Percentiles rank a stretch among this genome's conserved stretches.
These are phyloP conservation scores for Caloboletus inedulis DNA, from an alignment of 1,284 basidiomycete genomes.

Conservation along the genomic window DNA sequence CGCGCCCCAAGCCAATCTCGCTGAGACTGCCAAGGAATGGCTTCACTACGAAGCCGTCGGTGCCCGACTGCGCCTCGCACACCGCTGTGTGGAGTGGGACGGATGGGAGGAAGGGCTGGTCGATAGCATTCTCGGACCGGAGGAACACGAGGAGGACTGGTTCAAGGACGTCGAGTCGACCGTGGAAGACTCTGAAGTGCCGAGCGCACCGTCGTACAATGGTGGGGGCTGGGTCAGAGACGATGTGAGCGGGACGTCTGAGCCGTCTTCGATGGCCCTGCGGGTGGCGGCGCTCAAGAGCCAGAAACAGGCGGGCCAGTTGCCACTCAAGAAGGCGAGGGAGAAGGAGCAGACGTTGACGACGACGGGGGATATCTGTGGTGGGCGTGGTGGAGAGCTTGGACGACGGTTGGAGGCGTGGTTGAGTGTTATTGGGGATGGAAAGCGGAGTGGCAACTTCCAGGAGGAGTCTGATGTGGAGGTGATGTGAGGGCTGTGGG, in stretches of 20 bases:
- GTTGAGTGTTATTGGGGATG: constrained; percentile 40
- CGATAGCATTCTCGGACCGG: constrained; percentile 66
- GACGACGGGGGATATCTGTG: constrained; percentile 68
- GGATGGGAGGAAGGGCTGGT: constrained; percentile 83
- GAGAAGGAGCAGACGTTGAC: constrained; percentile 62
- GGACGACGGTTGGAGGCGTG: constrained; percentile 70
- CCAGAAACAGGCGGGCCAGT: constrained; percentile 35
- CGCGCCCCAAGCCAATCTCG: constrained; percentile 14
- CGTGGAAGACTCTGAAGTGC: constrained; percentile 20
- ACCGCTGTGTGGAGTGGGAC: constrained; percentile 79
- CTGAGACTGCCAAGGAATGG: constrained; percentile 20
- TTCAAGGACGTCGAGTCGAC: constrained; percentile 45
- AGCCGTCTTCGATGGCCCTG: constrained; percentile 19
- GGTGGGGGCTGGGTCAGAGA: neutral
- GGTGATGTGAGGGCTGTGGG: constrained; percentile 6
- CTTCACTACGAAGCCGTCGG: constrained; percentile 64
- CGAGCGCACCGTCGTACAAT: constrained; percentile 14
- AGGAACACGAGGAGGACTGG: constrained; percentile 68
- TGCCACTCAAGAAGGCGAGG: constrained; percentile 53
- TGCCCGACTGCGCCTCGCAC: constrained; percentile 63
- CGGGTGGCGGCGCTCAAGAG: constrained; percentile 21
- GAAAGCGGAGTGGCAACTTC: constrained; percentile 1
- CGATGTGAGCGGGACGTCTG: constrained; percentile 10
- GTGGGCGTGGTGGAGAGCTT: constrained; percentile 71
- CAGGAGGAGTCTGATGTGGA: constrained; percentile 16